Evolutionary conservation across 2,329 filamentous ascomycete species (phyloP).

Genomic region (Beauveria scarabaeidicola): DNA sequence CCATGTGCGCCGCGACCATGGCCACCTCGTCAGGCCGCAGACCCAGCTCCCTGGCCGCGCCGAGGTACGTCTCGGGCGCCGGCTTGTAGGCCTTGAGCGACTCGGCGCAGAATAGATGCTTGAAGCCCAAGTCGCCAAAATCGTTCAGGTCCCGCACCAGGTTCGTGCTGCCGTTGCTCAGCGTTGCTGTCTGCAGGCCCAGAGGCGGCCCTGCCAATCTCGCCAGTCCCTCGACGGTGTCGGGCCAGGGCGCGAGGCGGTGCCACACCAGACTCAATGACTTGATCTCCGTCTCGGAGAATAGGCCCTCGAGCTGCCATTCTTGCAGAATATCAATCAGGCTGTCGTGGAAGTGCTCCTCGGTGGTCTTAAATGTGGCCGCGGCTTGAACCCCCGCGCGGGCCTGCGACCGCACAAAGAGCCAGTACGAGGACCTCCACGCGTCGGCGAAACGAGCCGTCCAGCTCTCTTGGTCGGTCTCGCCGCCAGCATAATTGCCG

Average conservation of each 20-base stretch:
- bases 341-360: conserved; percentile 60
- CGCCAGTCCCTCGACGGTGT: conserved; percentile 48
- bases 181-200: conserved; percentile 49
- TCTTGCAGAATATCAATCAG: conserved; percentile 48
- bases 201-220: conserved; percentile 33
- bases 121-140: conserved; percentile 53
- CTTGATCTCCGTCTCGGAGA: conserved; percentile 52
- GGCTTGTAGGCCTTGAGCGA: conserved; percentile 72
- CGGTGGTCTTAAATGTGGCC: conserved; percentile 56
- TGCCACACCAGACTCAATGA: conserved; percentile 65
- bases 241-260: conserved; percentile 59
- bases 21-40: conserved; percentile 53
- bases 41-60: conserved; percentile 52
- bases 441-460: conserved; percentile 49
- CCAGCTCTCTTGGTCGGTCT: neutral
- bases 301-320: conserved; percentile 51
- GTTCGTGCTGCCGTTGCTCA: conserved; percentile 65
- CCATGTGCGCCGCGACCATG: conserved; percentile 70
- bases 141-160: conserved; percentile 57
- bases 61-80: conserved; percentile 56
- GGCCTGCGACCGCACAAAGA: conserved; percentile 49
- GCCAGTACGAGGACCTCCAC: conserved; percentile 58
- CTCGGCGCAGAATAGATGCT: conserved; percentile 55
- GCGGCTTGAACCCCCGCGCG: conserved; percentile 21
- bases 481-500: conserved; percentile 46